phyloP scores from a whole-genome alignment of 768 basidiomycete species.

The Gyrodon lividus region DNA sequence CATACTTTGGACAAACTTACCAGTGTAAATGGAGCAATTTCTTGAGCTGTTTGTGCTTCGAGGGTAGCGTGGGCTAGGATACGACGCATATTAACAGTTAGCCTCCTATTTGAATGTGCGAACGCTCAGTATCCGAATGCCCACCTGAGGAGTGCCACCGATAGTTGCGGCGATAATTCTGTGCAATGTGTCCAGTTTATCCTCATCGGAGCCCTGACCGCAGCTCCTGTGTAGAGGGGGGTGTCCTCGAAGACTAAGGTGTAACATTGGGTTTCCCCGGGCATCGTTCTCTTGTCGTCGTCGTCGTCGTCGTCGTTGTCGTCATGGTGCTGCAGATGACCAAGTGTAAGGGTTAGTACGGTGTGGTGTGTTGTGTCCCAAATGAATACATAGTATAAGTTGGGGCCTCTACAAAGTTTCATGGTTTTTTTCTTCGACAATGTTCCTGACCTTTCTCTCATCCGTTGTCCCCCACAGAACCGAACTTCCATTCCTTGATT shows the following conservation, averaged over 20 bases:
- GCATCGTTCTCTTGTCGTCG: constrained; percentile 19
- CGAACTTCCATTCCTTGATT: too few relatives aligned
- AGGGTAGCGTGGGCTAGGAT: constrained; percentile 81
- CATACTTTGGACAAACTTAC: constrained; percentile 98
- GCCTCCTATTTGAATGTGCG: not conserved
- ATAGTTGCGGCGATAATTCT: constrained; percentile 91
- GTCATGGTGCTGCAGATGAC: not conserved
- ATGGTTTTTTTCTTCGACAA: too few relatives aligned
- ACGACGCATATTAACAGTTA: not conserved
- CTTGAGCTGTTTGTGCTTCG: constrained; percentile 93
- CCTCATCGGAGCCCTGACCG: constrained; percentile 91
- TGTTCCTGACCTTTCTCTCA: too few relatives aligned
- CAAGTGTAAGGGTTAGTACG: too few relatives aligned
- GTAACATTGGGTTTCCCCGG: constrained; percentile 68
- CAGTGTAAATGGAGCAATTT: constrained; percentile 95
- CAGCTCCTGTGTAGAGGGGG: constrained; percentile 79
- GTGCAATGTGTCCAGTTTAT: constrained; percentile 94
- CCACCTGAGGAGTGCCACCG: constrained; percentile 90
- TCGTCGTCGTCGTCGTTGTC: constrained; percentile 15
- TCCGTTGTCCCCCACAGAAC: too few relatives aligned
- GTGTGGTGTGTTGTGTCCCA: too few relatives aligned
- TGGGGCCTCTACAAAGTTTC: too few relatives aligned
- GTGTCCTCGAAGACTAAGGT: constrained; percentile 75
- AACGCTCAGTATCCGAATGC: constrained; percentile 19
- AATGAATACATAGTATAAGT: too few relatives aligned